Conservation (phyloP, 2,329 filamentous ascomycete genomes). For the Arthrobotrys musiformis region DNA sequence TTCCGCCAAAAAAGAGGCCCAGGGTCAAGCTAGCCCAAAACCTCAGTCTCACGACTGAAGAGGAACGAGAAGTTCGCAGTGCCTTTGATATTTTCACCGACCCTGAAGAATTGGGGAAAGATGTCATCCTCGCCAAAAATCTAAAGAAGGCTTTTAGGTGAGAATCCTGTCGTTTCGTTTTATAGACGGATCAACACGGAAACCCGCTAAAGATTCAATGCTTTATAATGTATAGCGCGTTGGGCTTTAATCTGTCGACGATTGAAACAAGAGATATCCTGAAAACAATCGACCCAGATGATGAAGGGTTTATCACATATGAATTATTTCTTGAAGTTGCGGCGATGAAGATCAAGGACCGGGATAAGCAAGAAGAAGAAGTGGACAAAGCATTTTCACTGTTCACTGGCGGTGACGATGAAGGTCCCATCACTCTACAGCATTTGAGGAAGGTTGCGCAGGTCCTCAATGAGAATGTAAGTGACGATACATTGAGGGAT, state of each 20-base stretch:
- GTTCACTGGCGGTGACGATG: conserved; percentile 72
- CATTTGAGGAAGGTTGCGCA: conserved; percentile 82
- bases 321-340: conserved; percentile 86
- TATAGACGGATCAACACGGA: too few relatives aligned
- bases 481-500: conserved; percentile 84
- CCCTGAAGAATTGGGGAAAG: conserved; percentile 71
- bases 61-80: conserved; percentile 41
- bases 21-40: conserved; percentile 51
- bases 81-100: conserved; percentile 50
- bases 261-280: conserved; percentile 80
- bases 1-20: conserved; percentile 39
- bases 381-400: conserved; percentile 83
- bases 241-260: conserved; percentile 76
- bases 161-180: conserved; percentile 15
- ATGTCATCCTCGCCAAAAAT: conserved; percentile 74
- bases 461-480: conserved; percentile 83
- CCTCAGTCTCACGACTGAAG: conserved; percentile 42
- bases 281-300: conserved; percentile 83
- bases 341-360: conserved; percentile 79
- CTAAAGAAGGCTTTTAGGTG: conserved; percentile 79
- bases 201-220: neutral
- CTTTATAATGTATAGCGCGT: conserved; percentile 71
- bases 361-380: conserved; percentile 72
- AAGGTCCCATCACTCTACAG: conserved; percentile 78
- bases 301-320: conserved; percentile 80